Evolutionary conservation across 345 rosid species (phyloP), one percentile per base, ranked within the genome.

Genomic region (Hibiscus trionum): DNA sequence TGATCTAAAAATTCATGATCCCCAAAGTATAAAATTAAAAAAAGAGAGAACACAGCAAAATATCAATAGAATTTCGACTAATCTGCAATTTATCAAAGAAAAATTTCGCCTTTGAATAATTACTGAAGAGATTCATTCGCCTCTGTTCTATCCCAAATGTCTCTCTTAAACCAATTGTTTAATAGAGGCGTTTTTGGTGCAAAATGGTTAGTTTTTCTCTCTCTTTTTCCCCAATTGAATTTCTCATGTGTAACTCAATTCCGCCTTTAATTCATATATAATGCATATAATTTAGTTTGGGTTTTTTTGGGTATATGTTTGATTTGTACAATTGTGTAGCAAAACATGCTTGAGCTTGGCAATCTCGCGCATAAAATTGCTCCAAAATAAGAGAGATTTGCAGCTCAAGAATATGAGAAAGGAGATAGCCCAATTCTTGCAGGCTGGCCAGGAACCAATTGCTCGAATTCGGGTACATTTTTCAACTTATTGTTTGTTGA

Each of bases 371-470:
- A 88, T 94, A 59, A 91, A 91, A 73, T 73, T 91, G 85, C 85
- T 86, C 71, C 97, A 95, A 67, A 95, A 95, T 76, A 95, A 91
- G 85, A 90, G 98, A 78, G 98, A 88, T 77, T 69, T 88, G 87
- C 93, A 87, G 80, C 96, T 94, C 59, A 88, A 88, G 74, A 88
- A 85, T 31, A 95, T 95, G 96, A 88, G 93, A 77, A 90, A 88
- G 76, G 97, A 94, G 86, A 90, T 94, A 61, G 95, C 99, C 64
- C 96, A 91, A 46, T 91, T 95, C 79, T 78, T 95, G 77, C 97
- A 86, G 83, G 92, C 95, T 70, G 96, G 97, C 66, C 96, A 91
- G 78, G 97, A 95, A 84, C 77, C 97, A 11, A 95, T 95, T 1
- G 97, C 99, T 83, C 87, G 97, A 66, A 95, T 95, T 49, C 80